Conservation (phyloP, 2,329 filamentous ascomycete genomes). For the Venturia carpophila region DNA sequence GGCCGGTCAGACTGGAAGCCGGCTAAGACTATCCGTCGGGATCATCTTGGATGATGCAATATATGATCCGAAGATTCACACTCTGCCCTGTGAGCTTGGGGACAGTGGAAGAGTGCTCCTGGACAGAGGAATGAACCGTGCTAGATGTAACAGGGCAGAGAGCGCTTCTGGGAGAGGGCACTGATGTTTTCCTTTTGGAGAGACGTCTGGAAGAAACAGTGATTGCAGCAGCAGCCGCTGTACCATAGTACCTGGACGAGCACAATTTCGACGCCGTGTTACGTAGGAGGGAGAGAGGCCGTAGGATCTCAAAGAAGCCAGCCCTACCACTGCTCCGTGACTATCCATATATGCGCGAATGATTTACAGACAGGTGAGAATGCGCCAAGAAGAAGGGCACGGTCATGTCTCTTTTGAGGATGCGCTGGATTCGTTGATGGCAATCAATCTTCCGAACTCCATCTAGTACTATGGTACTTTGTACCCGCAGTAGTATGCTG, state of each 20-base stretch:
- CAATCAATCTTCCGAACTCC: background rate
- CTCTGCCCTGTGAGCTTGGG: background rate
- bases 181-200: background rate
- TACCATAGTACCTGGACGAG: too few species aligned
- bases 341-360: background rate
- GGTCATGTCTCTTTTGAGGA: background rate
- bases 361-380: background rate
- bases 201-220: background rate
- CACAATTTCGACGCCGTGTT: background rate
- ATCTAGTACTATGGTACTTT: background rate
- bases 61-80: background rate
- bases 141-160: slow-evolving; percentile 5
- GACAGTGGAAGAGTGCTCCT: background rate
- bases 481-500: background rate
- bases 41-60: background rate
- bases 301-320: background rate
- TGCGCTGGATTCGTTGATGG: background rate
- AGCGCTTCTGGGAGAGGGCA: background rate
- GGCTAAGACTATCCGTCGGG: background rate
- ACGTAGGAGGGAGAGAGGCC: background rate
- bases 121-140: background rate
- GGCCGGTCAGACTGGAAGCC: background rate
- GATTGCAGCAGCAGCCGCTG: background rate
- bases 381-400: background rate
- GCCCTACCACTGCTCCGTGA: background rate